Evolutionary conservation across 106 monocot species (phyloP).

Genomic region (Hemerocallis citrina): DNA sequence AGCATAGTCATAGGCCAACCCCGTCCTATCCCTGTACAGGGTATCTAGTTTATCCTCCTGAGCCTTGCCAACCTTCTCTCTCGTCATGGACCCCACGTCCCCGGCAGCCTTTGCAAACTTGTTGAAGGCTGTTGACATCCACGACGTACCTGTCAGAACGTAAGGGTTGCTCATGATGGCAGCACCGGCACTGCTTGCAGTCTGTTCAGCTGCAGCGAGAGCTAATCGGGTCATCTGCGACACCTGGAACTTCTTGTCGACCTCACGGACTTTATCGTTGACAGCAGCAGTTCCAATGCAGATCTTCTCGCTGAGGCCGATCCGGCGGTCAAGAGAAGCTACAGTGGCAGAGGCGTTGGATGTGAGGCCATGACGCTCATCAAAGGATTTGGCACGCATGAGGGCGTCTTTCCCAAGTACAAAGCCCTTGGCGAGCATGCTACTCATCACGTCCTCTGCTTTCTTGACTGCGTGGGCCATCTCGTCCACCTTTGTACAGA

Average conservation of each 20-base stretch:
- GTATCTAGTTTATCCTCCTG: constrained; percentile 63
- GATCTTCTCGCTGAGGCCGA: constrained; percentile 74
- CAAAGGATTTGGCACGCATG: constrained; percentile 47
- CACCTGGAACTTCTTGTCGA: constrained; percentile 71
- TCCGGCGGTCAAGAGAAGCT: constrained; percentile 50
- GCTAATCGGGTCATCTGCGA: constrained; percentile 72
- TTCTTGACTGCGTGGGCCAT: constrained; percentile 24
- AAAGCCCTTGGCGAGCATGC: constrained; percentile 79
- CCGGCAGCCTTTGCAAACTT: constrained; percentile 56
- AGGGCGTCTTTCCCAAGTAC: constrained; percentile 88
- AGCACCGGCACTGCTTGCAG: constrained; percentile 43
- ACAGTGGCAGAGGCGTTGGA: constrained; percentile 64
- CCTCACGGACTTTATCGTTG: constrained; percentile 56
- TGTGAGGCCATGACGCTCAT: constrained; percentile 55
- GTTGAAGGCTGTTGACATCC: constrained; percentile 52
- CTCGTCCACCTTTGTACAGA: background rate
- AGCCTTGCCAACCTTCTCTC: constrained; percentile 59
- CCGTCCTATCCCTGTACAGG: constrained; percentile 34
- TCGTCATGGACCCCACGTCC: constrained; percentile 56
- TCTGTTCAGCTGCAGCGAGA: constrained; percentile 58
- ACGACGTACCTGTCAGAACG: constrained; percentile 60
- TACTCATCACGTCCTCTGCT: constrained; percentile 80
- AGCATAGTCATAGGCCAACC: constrained; percentile 33
- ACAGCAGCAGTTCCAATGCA: constrained; percentile 47
- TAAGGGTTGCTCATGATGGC: constrained; percentile 59